Percentiles rank a stretch among this genome's conserved stretches.
Conservation (phyloP, 495 filamentous ascomycete genomes). For the Hypoxylon subgilvum region DNA sequence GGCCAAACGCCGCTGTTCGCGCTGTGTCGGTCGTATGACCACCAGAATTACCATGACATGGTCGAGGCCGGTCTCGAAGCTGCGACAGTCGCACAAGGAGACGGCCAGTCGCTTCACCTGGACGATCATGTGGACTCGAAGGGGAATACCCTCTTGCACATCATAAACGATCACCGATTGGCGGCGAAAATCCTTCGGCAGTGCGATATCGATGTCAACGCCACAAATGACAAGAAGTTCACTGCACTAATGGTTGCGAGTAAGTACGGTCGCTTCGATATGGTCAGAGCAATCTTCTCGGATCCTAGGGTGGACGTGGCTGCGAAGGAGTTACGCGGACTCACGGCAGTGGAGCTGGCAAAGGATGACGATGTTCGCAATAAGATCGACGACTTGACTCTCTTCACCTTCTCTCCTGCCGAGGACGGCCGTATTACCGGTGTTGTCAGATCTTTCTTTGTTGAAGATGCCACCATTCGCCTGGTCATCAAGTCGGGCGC, state of each 20-base stretch:
- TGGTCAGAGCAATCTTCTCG: conserved; percentile 84
- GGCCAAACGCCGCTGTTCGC: conserved; percentile 97
- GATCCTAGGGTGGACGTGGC: conserved; percentile 86
- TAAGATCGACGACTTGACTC: conserved; percentile 88
- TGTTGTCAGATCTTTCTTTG: conserved; percentile 95
- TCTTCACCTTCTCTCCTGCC: conserved; percentile 75
- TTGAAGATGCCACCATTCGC: conserved; percentile 93
- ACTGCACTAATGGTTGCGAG: conserved; percentile 98
- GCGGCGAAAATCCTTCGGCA: conserved; percentile 74
- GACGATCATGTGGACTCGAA: conserved; percentile 93
- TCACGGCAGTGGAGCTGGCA: conserved; percentile 94
- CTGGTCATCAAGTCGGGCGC: conserved; percentile 94
- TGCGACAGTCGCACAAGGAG: conserved; percentile 75
- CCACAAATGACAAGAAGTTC: conserved; percentile 92
- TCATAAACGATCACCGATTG: conserved; percentile 83
- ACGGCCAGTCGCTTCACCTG: conserved; percentile 80
- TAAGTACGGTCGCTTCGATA: conserved; percentile 94
- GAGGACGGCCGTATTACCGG: conserved; percentile 84
- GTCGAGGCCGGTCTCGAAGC: conserved; percentile 76
- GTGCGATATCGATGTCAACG: conserved; percentile 93
- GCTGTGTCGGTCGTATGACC: conserved; percentile 92
- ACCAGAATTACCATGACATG: conserved; percentile 84
- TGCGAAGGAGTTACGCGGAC: conserved; percentile 82
- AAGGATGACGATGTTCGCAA: conserved; percentile 99
- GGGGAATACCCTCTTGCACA: conserved; percentile 92